These are phyloP conservation scores for Lachnellula subtilissima DNA, from an alignment of 2,329 filamentous ascomycete species.

Conservation along the genomic window DNA sequence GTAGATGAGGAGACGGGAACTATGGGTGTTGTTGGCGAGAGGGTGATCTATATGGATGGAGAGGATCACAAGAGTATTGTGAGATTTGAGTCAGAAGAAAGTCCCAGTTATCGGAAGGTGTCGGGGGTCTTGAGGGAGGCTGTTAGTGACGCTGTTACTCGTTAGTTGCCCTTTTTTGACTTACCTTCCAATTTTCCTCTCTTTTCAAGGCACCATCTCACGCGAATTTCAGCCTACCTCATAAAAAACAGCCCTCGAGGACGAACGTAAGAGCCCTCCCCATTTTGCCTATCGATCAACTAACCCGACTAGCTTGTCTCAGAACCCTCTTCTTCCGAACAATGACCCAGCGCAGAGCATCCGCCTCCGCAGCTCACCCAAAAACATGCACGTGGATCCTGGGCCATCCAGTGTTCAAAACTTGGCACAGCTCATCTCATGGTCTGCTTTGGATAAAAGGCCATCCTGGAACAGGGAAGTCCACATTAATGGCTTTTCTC, in stretches of 20 bases:
- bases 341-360: slow-evolving; percentile 28
- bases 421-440: slow-evolving; percentile 18
- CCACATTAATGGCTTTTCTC: slow-evolving; percentile 33
- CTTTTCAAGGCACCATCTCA: not conserved
- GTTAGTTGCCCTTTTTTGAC: not conserved
- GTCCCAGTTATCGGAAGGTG: slow-evolving; percentile 4
- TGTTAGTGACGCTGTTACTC: not conserved
- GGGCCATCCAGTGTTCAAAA: slow-evolving; percentile 21
- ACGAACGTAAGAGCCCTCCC: not conserved
- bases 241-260: not conserved
- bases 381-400: slow-evolving; percentile 35
- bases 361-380: slow-evolving; percentile 30
- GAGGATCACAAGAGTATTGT: slow-evolving; percentile 9
- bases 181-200: not conserved
- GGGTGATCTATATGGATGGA: slow-evolving; percentile 5
- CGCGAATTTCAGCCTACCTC: not conserved
- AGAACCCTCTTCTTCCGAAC: slow-evolving; percentile 31
- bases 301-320: slow-evolving; percentile 22
- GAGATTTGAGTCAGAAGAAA: not conserved
- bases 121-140: slow-evolving; percentile 4
- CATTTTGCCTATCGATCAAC: not conserved
- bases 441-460: slow-evolving; percentile 37
- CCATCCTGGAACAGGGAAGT: slow-evolving; percentile 38
- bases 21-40: not conserved
- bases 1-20: slow-evolving; percentile 2